Conservation (phyloP, 2,329 filamentous ascomycete species). For the Calycina marina region DNA sequence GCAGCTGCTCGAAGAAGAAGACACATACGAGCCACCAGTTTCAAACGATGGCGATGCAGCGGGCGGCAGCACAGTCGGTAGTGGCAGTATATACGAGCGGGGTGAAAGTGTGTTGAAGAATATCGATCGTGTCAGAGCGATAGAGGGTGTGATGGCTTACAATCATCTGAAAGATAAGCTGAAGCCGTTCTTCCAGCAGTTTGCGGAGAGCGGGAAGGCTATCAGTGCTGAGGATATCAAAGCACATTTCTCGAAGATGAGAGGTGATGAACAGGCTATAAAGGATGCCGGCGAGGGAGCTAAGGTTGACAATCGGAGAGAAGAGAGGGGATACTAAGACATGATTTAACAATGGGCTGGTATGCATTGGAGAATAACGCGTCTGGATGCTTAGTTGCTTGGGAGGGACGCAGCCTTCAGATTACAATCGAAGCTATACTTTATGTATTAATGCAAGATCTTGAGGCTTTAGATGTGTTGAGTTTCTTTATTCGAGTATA, state of each 20-base stretch:
- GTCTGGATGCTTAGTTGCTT: too few species aligned
- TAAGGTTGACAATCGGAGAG: constrained; percentile 24
- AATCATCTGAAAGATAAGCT: constrained; percentile 92
- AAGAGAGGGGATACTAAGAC: constrained; percentile 30
- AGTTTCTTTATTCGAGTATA: too few species aligned
- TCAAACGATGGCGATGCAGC: constrained; percentile 47
- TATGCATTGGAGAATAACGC: too few species aligned
- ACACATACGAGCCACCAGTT: constrained; percentile 81
- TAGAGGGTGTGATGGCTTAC: constrained; percentile 96
- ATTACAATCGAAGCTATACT: too few species aligned
- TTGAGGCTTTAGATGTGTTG: too few species aligned
- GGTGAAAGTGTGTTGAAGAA: constrained; percentile 86
- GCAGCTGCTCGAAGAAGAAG: constrained; percentile 86
- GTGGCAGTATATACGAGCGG: constrained; percentile 73
- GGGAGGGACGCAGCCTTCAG: too few species aligned
- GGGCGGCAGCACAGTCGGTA: constrained; percentile 47
- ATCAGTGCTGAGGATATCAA: constrained; percentile 96
- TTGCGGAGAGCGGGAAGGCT: constrained; percentile 76
- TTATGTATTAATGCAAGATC: too few species aligned
- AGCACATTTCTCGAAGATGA: constrained; percentile 82
- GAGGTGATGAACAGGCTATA: constrained; percentile 59
- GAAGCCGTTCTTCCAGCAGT: constrained; percentile 87
- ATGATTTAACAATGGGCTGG: too few species aligned
- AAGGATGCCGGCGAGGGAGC: constrained; percentile 19
- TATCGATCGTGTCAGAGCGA: constrained; percentile 82